Base-by-base conservation (phyloP, 371 early-diverging fungal genomes). In the Rhizopus arrhizus region DNA sequence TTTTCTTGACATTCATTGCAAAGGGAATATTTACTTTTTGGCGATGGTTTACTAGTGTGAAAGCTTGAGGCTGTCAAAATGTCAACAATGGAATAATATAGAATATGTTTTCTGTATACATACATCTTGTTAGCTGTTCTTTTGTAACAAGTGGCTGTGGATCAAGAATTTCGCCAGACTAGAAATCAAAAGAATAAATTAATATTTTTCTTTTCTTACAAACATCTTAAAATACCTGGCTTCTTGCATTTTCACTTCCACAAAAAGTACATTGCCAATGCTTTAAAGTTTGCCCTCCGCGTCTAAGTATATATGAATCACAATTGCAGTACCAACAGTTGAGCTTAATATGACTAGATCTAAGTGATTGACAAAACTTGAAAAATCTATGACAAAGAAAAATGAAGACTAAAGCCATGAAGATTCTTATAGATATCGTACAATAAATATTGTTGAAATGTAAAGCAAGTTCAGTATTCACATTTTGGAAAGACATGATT, bases 301-400 rank as follows among this genome's bases (percentile, higher is more conserved):
- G 62, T n/a, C 58, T 53, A 6, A 61, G 28, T 10, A 70, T 52
- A 48, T 60, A 61, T 16, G 71, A 62, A 52, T 66, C 58, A 50
- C 64, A 59, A 57, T 66, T 73, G 53, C 73, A 73, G 38, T 66
- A 73, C 66, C 68, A 73, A 46, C 73, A 73, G 32, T 73, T 73
- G 6, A 73, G 69, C 35, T 51, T 59, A 9, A 52, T 55, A 12
- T 48, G 29, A 13, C 40, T 38, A 38, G 40, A 38, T 38, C 13
- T 38, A 38, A 38, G 13, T 38, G 40, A 22, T 22, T 22, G 22
- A 22, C 22, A 22, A 22, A 22, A 22, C 22, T 22, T 22, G 22
- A 22, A 22, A 22, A 22, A 22, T 22, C 22, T 22, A 22, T 22
- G 22, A 22, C 22, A 22, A 22, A 22, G 22, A 22, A 22, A 22